phyloP scores from a whole-genome alignment of 2,329 filamentous ascomycete species.

The Penicillium brevicompactum region DNA sequence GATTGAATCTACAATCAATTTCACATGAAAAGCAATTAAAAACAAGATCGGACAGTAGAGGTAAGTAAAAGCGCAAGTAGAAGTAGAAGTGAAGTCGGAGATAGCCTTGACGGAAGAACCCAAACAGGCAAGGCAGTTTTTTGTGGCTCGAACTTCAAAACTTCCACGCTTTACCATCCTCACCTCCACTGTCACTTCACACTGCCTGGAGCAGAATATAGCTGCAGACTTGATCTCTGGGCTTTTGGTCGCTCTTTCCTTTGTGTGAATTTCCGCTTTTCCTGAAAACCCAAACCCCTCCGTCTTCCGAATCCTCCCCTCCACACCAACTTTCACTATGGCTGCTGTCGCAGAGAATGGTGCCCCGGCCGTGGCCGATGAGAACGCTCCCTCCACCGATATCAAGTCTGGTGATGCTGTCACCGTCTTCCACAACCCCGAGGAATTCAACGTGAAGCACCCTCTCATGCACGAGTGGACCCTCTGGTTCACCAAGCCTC shows the following conservation, averaged over 20 bases:
- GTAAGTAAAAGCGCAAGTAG: background rate
- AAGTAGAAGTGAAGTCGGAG: background rate
- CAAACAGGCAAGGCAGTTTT: conserved; percentile 29
- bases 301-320: conserved; percentile 12
- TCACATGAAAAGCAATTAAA: background rate
- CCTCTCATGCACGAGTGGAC: conserved; percentile 98
- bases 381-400: conserved; percentile 56
- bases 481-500: conserved; percentile 98
- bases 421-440: conserved; percentile 96
- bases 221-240: conserved; percentile 5
- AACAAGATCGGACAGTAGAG: background rate
- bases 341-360: conserved; percentile 41
- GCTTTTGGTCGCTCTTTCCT: conserved; percentile 5
- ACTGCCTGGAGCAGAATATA: conserved; percentile 45
- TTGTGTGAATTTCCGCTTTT: conserved; percentile 31
- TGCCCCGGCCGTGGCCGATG: conserved; percentile 48
- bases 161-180: conserved; percentile 29
- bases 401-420: conserved; percentile 63
- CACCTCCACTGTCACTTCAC: conserved; percentile 22
- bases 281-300: conserved; percentile 18
- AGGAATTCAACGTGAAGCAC: conserved; percentile 99
- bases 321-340: conserved; percentile 32
- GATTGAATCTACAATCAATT: background rate
- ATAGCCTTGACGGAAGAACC: conserved; percentile 24
- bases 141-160: conserved; percentile 32